Percentiles rank a stretch among this genome's conserved stretches.
Conservation (phyloP, 352 stramenopile species). For the Pythium apleroticum region DNA sequence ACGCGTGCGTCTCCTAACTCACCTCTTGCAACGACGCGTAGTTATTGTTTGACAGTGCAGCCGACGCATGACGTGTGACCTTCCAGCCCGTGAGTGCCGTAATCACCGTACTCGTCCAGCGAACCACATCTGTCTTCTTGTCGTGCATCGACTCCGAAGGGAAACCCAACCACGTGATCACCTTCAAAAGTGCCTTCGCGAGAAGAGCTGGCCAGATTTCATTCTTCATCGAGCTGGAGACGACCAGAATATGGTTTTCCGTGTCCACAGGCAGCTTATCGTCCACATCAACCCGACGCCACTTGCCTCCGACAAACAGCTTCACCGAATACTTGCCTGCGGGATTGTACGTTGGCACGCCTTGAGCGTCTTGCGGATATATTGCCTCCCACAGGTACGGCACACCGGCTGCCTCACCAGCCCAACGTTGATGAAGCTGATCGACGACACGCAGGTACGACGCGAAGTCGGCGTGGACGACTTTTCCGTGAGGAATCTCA, state of each 20-base stretch:
- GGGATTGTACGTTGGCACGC: slow-evolving; percentile 57
- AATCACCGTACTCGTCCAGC: slow-evolving; percentile 32
- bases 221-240: slow-evolving; percentile 55
- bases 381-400: slow-evolving; percentile 76
- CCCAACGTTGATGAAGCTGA: slow-evolving; percentile 38
- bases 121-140: slow-evolving; percentile 13
- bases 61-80: slow-evolving; percentile 31
- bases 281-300: slow-evolving; percentile 70
- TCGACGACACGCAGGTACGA: slow-evolving; percentile 74
- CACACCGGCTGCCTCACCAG: not conserved
- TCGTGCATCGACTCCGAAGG: not conserved
- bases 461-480: slow-evolving; percentile 62
- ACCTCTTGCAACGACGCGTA: slow-evolving; percentile 22
- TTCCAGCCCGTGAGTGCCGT: slow-evolving; percentile 64
- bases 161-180: slow-evolving; percentile 46
- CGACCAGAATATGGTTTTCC: slow-evolving; percentile 46
- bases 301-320: slow-evolving; percentile 69
- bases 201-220: slow-evolving; percentile 74
- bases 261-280: slow-evolving; percentile 62
- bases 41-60: slow-evolving; percentile 6
- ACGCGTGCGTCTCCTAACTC: not conserved
- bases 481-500: slow-evolving; percentile 55
- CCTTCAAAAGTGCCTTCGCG: slow-evolving; percentile 75
- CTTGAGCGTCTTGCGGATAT: slow-evolving; percentile 56
- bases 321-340: slow-evolving; percentile 78